Evolutionary conservation across 2,329 filamentous ascomycete genomes (phyloP), one percentile per base, ranked within the genome.

Genomic region (Epichloe aotearoae): DNA sequence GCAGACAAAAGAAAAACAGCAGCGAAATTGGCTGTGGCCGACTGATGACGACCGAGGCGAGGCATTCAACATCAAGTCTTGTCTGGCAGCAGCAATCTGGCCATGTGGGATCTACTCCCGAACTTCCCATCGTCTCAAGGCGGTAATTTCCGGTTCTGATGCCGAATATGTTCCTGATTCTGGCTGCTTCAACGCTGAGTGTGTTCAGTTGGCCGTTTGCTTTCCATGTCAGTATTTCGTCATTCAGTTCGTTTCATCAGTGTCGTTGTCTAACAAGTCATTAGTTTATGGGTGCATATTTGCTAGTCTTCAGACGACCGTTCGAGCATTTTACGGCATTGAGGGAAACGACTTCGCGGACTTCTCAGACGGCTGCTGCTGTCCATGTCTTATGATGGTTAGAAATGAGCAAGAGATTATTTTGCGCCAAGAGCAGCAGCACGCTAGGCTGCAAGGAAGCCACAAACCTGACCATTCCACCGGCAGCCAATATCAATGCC

Each of bases 271-370:
- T 45, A 38, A 54, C 54, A 19, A 10, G 36, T 19, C 3, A 41
- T 7, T 43, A 69, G 66, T 64, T 50, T 68, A 64, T 46, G 60
- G 61, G 14, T 54, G 51, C 38, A 50, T 64, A 5, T 38, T 67
- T 8, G 54, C 56, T n/a, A 55, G 51, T 12, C 54, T 68, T 11
- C 66, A 67, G 48, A 50, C 52, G 6, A 56, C 55, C 2, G 57
- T 68, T 50, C 64, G 66, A 20, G 41, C 57, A 2, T 59, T 64
- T 34, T 69, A 68, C 55, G 55, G 55, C 49, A 66, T 69, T 38
- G 50, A 60, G 6, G 64, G 66, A 23, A 49, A 42, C 7, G 42
- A 51, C 0, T 34, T 23, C 11, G 36, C 40, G 3, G 66, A 69
- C 48, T 62, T 37, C 14, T 14, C 12, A 2, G 56, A 57, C 20